phyloP scores from a whole-genome alignment of 2,329 filamentous ascomycete species.

The Sporothrix brunneoviolacea region DNA sequence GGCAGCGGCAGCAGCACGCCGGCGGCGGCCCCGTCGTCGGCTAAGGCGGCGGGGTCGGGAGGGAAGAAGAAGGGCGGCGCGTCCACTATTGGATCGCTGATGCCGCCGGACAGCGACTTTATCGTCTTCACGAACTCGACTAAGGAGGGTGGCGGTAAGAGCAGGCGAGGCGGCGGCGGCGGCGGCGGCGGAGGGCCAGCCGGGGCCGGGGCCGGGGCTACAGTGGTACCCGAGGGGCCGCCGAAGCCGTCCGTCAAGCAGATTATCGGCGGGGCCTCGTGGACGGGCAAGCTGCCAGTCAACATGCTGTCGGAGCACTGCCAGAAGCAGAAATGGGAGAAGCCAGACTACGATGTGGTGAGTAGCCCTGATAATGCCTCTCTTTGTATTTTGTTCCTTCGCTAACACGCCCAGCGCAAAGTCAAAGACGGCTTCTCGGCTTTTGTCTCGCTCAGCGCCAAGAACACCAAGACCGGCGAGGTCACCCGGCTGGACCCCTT shows the following conservation, averaged over 20 bases:
- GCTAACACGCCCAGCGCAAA: conserved; percentile 41
- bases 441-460: conserved; percentile 68
- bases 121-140: conserved; percentile 53
- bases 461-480: conserved; percentile 78
- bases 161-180: conserved; percentile 23
- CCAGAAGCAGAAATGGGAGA: conserved; percentile 92
- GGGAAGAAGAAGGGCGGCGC: conserved; percentile 15
- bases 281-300: conserved; percentile 94
- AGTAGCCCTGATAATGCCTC: conserved; percentile 18
- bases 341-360: conserved; percentile 82
- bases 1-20: conserved; percentile 12
- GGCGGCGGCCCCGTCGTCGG: conserved; percentile 2
- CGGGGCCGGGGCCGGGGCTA: conserved; percentile 21
- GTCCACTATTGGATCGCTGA: conserved; percentile 18
- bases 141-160: conserved; percentile 39
- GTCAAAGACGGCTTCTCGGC: conserved; percentile 68
- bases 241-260: conserved; percentile 64
- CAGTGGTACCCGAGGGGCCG: conserved; percentile 28
- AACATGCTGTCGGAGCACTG: conserved; percentile 92
- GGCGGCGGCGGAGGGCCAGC: background rate
- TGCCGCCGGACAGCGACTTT: conserved; percentile 43
- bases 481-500: conserved; percentile 70
- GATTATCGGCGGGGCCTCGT: conserved; percentile 87
- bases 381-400: conserved; percentile 19
- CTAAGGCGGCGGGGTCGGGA: background rate